Base-by-base conservation (phyloP, 768 basidiomycete species). In the Psilocybe azurescens region DNA sequence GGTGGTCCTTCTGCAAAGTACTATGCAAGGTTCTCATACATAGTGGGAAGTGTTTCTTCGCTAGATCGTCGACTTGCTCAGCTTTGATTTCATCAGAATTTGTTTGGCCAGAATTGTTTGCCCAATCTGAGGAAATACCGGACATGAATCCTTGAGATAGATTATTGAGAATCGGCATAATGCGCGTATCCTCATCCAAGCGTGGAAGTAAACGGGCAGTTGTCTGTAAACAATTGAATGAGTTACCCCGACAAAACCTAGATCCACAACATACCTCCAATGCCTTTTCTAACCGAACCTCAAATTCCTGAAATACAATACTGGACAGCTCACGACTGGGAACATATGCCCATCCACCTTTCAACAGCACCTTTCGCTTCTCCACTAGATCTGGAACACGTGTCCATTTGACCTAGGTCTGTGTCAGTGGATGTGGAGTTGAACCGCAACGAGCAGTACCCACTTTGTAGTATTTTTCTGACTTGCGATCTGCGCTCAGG, bases 11-110 rank as follows among this genome's bases (percentile, higher is more conserved):
- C 63, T 85, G 82, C 60, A 98, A 77, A 56, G 79, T 86, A 56
- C 92, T 91, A 70, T 98, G 95, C 56, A 97, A 77, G 66, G 89
- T 89, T 53, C 94, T 88, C 95, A 97, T 97, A 73, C 97, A 99
- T 67, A 94, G 79, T 0, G 97, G 97, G 84, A 94, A 99, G 72
- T 98, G 94, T 73, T 90, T 90, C 67, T 78, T 81, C 0, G 95
- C 88, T 30, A 99, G 77, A 33, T 89, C 89, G 69, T 97, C 93
- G 1, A 99, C 82, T 95, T 97, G 96, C 56, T 97, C 97, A 1
- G 96, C 96, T 61, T 86, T 95, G 66, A 99, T 88, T 49, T 84
- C 85, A 32, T 89, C 87, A 0, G 84, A 84, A 32, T 78, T 80
- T 3, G 73, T 74, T n/a, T 83, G 80, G 10, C 83, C 79, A 11